These are phyloP conservation scores for Boletus semigastroideus DNA, from an alignment of 1,284 basidiomycete genomes.

Conservation along the genomic window DNA sequence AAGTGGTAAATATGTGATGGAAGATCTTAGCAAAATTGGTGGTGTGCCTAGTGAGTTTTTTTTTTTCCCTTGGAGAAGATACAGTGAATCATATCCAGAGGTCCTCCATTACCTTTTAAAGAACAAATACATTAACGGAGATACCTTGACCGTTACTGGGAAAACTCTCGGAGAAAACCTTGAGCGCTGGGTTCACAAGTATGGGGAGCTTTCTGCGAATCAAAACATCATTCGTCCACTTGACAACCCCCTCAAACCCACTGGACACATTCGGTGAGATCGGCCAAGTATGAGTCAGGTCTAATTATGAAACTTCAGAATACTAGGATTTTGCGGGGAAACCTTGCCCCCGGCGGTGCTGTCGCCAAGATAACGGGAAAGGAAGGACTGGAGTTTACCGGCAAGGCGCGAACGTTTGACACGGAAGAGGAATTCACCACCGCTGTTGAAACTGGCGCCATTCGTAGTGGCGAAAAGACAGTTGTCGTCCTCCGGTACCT, in stretches of 20 bases:
- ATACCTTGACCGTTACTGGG: slow-evolving; percentile 87
- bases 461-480: slow-evolving; percentile 86
- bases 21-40: slow-evolving; percentile 86
- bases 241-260: slow-evolving; percentile 83
- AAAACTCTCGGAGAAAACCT: slow-evolving; percentile 87
- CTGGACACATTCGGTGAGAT: slow-evolving; percentile 82
- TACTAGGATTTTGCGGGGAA: slow-evolving; percentile 74
- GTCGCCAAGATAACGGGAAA: slow-evolving; percentile 95
- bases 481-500: slow-evolving; percentile 89
- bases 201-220: slow-evolving; percentile 66
- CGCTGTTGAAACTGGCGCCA: slow-evolving; percentile 78
- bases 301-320: slow-evolving; percentile 1
- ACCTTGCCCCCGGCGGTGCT: slow-evolving; percentile 91
- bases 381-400: slow-evolving; percentile 83
- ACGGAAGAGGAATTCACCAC: slow-evolving; percentile 78
- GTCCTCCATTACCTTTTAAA: slow-evolving; percentile 81
- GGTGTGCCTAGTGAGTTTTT: slow-evolving; percentile 76
- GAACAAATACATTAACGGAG: slow-evolving; percentile 81
- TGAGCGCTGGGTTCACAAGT: slow-evolving; percentile 76
- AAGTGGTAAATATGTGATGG: slow-evolving; percentile 89
- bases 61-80: slow-evolving; percentile 4
- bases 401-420: slow-evolving; percentile 84
- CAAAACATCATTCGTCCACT: slow-evolving; percentile 88
- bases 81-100: slow-evolving; percentile 46
- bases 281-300: neutral